phyloP scores from a whole-genome alignment of 257 asterid genomes.

The Fraxinus cuspidata region DNA sequence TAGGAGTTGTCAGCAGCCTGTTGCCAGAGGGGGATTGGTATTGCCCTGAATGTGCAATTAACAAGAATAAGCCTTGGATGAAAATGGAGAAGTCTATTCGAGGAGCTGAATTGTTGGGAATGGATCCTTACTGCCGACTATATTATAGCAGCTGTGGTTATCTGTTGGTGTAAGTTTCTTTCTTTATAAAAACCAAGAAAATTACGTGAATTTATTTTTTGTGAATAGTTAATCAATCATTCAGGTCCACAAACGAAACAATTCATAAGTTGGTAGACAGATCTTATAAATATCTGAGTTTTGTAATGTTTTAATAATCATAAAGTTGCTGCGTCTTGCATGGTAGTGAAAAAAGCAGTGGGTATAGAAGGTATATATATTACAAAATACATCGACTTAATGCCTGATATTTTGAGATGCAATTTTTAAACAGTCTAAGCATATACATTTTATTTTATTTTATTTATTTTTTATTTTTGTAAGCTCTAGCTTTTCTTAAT shows the following conservation, averaged over 20 bases:
- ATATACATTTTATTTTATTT: background rate
- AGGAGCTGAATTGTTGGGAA: slow-evolving; percentile 79
- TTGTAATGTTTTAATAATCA: slow-evolving; percentile 9
- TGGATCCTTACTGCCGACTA: slow-evolving; percentile 74
- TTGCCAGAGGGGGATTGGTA: slow-evolving; percentile 99
- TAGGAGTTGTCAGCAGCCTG: slow-evolving; percentile 73
- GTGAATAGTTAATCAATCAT: slow-evolving; percentile 16
- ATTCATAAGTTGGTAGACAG: slow-evolving; percentile 9
- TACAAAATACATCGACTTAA: slow-evolving; percentile 1
- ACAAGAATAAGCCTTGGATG: slow-evolving; percentile 65
- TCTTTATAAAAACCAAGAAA: slow-evolving; percentile 21
- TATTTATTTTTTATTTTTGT: background rate
- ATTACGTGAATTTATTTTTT: slow-evolving; percentile 15
- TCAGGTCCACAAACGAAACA: background rate
- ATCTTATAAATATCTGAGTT: slow-evolving; percentile 18
- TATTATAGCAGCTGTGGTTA: slow-evolving; percentile 82
- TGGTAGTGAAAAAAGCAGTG: slow-evolving; percentile 2
- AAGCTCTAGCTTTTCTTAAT: background rate
- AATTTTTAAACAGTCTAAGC: background rate
- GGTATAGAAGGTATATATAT: slow-evolving; percentile 14
- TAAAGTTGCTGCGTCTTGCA: background rate
- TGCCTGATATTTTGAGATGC: slow-evolving; percentile 5
- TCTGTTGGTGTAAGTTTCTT: slow-evolving; percentile 84
- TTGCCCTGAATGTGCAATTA: slow-evolving; percentile 91
- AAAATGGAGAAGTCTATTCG: slow-evolving; percentile 63